phyloP scores from a whole-genome alignment of 805 yeast species.

The Yamadazyma kitorensis region DNA sequence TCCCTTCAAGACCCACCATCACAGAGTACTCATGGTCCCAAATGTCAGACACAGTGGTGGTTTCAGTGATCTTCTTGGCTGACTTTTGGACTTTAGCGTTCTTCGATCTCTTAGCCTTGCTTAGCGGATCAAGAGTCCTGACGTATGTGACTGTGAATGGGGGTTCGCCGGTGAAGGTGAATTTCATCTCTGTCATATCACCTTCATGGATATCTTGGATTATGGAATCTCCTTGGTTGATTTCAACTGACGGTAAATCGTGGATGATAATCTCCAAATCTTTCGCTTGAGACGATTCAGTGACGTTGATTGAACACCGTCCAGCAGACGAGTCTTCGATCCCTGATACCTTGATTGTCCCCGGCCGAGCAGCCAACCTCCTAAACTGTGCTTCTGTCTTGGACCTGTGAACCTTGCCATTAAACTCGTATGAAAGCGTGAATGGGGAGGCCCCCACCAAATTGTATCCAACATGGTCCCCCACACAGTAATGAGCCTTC shows the following conservation, averaged over 20 bases:
- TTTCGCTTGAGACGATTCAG: constrained; percentile 27
- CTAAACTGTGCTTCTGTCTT: constrained; percentile 46
- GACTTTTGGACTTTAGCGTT: constrained; percentile 13
- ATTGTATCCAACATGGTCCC: constrained; percentile 78
- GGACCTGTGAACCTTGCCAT: constrained; percentile 57
- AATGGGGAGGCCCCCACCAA: constrained; percentile 82
- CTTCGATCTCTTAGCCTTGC: constrained; percentile 33
- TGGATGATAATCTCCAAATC: constrained; percentile 34
- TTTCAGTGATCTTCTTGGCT: constrained; percentile 17
- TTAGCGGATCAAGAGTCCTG: constrained; percentile 43
- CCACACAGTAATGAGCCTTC: constrained; percentile 71
- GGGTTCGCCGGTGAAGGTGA: constrained; percentile 81
- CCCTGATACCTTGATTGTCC: constrained; percentile 64
- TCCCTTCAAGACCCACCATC: constrained; percentile 83
- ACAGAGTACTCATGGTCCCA: constrained; percentile 66
- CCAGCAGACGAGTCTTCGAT: constrained; percentile 71
- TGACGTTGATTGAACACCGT: constrained; percentile 64
- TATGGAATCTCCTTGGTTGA: constrained; percentile 71
- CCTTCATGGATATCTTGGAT: constrained; percentile 91
- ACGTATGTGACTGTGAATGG: constrained; percentile 88
- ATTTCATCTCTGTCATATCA: constrained; percentile 84
- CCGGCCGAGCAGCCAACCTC: constrained; percentile 79
- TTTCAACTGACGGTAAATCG: constrained; percentile 71
- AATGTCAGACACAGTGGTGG: constrained; percentile 58
- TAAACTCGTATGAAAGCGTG: constrained; percentile 69